Evolutionary conservation across 1,284 basidiomycete genomes (phyloP), one percentile per base, ranked within the genome.

Genomic region (Papiliotrema flavescens): DNA sequence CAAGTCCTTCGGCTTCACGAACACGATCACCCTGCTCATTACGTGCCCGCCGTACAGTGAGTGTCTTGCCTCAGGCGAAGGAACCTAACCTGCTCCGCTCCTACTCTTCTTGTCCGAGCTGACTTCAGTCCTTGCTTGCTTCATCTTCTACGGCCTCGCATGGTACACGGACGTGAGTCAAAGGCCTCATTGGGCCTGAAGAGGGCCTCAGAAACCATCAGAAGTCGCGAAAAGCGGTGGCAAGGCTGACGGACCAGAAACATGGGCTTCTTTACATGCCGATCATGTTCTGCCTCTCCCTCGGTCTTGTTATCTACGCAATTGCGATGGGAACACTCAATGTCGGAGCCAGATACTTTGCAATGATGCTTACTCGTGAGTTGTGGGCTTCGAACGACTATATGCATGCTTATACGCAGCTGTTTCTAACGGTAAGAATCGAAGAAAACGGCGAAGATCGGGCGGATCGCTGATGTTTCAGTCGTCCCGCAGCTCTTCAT

Each of bases 41-140:
- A 75, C 71, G 13, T 74, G 73, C 0, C 76, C 76, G n/a, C 74
- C 75, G 7, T 76, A 74, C 57, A 36, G 35, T 36, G 35, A 36
- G 35, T 36, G n/a, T n/a, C n/a, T n/a, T n/a, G n/a, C n/a, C n/a
- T n/a, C n/a, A n/a, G n/a, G n/a, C 17, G 17, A 36, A 36, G 17
- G 17, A 11, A 36, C 35, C 9, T 36, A 36, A 36, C n/a, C n/a
- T n/a, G n/a, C n/a, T n/a, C n/a, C n/a, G n/a, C n/a, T n/a, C n/a
- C n/a, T n/a, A n/a, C 11, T 36, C 35, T 17, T 36, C 35, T 9
- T 11, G 9, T 9, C 35, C 17, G 9, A 36, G 35, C 35, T 36
- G 35, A 36, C 9, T 11, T 9, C 35, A 36, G 51, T 64, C 47
- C 56, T 60, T 23, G 64, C 59, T n/a, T 58, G 54, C n/a, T 42